A percentile compares a stretch with the other conserved stretches of the same genome.
Evolutionary conservation across 2,329 filamentous ascomycete species (phyloP).

Genomic region (Apiospora arundinis): DNA sequence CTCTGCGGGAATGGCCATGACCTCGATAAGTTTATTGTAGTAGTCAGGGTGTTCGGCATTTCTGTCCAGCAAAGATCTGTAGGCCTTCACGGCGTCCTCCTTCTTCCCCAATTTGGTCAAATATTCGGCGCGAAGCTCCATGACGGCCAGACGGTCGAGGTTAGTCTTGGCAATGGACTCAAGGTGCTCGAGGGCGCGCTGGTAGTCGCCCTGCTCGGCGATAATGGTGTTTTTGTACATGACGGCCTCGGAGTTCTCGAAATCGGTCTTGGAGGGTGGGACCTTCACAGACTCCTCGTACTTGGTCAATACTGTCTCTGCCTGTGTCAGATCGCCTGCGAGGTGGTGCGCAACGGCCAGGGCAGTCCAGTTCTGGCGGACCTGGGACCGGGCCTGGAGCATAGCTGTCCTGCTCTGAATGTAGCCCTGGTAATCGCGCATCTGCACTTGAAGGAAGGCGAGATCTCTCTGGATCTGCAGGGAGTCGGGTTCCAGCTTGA

Average conservation of each 20-base stretch:
- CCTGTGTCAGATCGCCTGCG: slow-evolving; percentile 81
- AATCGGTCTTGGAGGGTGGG: slow-evolving; percentile 76
- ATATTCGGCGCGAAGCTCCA: slow-evolving; percentile 88
- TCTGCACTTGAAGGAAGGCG: slow-evolving; percentile 92
- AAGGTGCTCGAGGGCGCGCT: slow-evolving; percentile 86
- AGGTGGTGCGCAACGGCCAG: slow-evolving; percentile 92
- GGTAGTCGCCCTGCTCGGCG: slow-evolving; percentile 82
- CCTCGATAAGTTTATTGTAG: slow-evolving; percentile 77
- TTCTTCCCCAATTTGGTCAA: slow-evolving; percentile 77
- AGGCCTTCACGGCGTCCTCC: slow-evolving; percentile 82
- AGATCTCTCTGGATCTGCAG: slow-evolving; percentile 93
- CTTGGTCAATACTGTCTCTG: slow-evolving; percentile 87
- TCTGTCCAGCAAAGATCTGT: slow-evolving; percentile 79
- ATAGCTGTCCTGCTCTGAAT: slow-evolving; percentile 87
- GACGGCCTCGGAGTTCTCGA: slow-evolving; percentile 91
- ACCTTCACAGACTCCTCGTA: slow-evolving; percentile 94
- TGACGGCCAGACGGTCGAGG: slow-evolving; percentile 81
- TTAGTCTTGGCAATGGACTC: slow-evolving; percentile 78
- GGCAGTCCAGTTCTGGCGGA: slow-evolving; percentile 97
- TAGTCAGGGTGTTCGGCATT: slow-evolving; percentile 89
- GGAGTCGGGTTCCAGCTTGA: slow-evolving; percentile 92
- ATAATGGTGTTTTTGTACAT: slow-evolving; percentile 97
- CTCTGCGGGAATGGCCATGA: slow-evolving; percentile 65
- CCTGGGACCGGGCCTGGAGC: slow-evolving; percentile 80
- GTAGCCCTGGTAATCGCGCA: slow-evolving; percentile 94